phyloP scores from a whole-genome alignment of 768 basidiomycete genomes.

The Lactarius psammicola region DNA sequence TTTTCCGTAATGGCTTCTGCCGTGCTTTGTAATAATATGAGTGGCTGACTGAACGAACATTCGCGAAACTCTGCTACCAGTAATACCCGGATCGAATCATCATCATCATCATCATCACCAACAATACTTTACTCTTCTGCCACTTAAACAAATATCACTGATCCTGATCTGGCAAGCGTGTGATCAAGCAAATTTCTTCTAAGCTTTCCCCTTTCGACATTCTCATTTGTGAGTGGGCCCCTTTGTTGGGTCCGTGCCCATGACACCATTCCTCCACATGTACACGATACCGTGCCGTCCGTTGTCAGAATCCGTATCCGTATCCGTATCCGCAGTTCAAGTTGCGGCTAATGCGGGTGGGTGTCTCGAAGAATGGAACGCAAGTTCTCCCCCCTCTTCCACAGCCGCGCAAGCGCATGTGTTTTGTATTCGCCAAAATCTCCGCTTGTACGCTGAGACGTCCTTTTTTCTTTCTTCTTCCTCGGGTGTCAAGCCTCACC shows the following conservation, averaged over 20 bases:
- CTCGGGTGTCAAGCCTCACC: not conserved
- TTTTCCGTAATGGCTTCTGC: constrained; percentile 19
- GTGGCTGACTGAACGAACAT: constrained; percentile 9
- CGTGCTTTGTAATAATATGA: constrained; percentile 8
- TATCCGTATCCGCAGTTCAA: constrained; percentile 19
- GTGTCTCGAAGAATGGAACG: constrained; percentile 5
- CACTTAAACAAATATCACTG: constrained; percentile 8
- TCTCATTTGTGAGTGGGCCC: constrained; percentile 11
- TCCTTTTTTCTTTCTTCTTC: not conserved
- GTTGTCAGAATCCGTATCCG: constrained; percentile 5
- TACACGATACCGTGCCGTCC: not conserved
- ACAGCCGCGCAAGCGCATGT: constrained; percentile 3
- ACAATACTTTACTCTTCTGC: not conserved
- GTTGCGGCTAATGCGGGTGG: constrained; percentile 6
- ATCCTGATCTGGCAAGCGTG: not conserved
- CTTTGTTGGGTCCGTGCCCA: constrained; percentile 8
- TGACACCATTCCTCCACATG: not conserved
- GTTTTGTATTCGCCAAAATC: constrained; percentile 2
- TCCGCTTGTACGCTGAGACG: constrained; percentile 1
- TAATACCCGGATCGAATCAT: constrained; percentile 14
- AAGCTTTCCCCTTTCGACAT: constrained; percentile 21
- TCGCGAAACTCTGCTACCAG: constrained; percentile 11
- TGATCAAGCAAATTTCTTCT: constrained; percentile 21
- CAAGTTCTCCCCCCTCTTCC: constrained; percentile 1
- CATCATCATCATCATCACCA: constrained; percentile 6